Conservation (phyloP, 179 eudicot genomes). For the Amaranthus tricolor region DNA sequence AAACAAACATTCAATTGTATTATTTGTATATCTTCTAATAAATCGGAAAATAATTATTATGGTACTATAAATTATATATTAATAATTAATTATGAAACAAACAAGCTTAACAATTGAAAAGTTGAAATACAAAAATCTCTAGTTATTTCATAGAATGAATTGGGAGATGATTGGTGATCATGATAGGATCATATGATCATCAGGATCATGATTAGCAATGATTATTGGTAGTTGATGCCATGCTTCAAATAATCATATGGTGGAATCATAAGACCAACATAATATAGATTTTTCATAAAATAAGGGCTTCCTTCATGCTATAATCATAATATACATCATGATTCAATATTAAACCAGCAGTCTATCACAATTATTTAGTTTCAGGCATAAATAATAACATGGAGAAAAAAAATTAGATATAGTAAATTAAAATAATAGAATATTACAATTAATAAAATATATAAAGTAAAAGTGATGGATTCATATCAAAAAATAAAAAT, state of each 20-base stretch:
- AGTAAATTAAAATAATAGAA: too few relatives aligned
- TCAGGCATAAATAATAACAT: too few relatives aligned
- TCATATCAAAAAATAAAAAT: too few relatives aligned
- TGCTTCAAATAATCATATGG: conserved; percentile 29
- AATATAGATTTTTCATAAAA: not conserved
- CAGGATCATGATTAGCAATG: conserved; percentile 28
- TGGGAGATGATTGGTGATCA: conserved; percentile 28
- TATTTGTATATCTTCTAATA: conserved; percentile 3
- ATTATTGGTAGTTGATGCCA: conserved; percentile 33
- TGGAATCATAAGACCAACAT: conserved; percentile 20
- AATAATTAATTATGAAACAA: not conserved
- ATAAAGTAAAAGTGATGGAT: too few relatives aligned
- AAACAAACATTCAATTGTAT: conserved; percentile 9
- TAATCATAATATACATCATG: too few relatives aligned
- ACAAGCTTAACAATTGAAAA: not conserved
- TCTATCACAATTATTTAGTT: too few relatives aligned
- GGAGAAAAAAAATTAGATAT: too few relatives aligned
- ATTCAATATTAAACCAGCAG: too few relatives aligned
- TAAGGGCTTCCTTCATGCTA: too few relatives aligned
- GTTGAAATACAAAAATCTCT: not conserved
- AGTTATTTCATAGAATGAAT: conserved; percentile 14
- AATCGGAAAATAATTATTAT: not conserved
- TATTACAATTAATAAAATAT: too few relatives aligned
- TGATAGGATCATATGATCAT: conserved; percentile 25
- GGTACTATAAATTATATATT: not conserved